A percentile compares a stretch with the other conserved stretches of the same genome.
Conservation (phyloP, 2,329 filamentous ascomycete species). For the Verticillium alfalfae region DNA sequence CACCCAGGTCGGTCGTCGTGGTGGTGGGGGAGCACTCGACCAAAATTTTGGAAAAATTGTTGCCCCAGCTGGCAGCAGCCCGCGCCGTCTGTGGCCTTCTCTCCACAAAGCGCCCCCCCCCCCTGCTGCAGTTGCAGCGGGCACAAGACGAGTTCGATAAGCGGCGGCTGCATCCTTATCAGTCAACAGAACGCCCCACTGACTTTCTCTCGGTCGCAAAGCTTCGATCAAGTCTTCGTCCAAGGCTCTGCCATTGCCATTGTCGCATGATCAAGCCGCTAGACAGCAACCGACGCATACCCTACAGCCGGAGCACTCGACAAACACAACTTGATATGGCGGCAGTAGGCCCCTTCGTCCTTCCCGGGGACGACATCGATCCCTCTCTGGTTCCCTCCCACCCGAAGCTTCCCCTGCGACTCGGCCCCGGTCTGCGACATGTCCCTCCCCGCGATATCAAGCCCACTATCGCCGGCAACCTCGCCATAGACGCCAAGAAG, state of each 20-base stretch:
- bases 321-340: not conserved
- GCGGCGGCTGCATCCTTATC: not conserved
- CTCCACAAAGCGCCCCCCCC: not conserved
- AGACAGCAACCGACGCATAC: not conserved
- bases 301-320: not conserved
- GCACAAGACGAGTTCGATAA: not conserved
- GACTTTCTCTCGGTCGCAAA: not conserved
- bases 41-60: slow-evolving; percentile 4
- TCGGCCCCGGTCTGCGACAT: slow-evolving; percentile 80
- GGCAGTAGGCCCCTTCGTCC: slow-evolving; percentile 54
- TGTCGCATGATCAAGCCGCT: not conserved
- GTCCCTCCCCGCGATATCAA: slow-evolving; percentile 71
- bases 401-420: slow-evolving; percentile 64
- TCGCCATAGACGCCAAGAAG: slow-evolving; percentile 65
- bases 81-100: not conserved
- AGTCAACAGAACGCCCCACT: not conserved
- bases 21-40: slow-evolving; percentile 11
- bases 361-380: slow-evolving; percentile 77
- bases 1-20: not conserved
- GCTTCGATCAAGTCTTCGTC: not conserved
- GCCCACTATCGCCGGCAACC: slow-evolving; percentile 60
- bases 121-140: not conserved
- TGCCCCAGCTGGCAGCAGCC: not conserved
- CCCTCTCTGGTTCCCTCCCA: slow-evolving; percentile 60
- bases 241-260: not conserved